phyloP scores from a whole-genome alignment of 2,329 filamentous ascomycete genomes.

The Lachnellula arida region DNA sequence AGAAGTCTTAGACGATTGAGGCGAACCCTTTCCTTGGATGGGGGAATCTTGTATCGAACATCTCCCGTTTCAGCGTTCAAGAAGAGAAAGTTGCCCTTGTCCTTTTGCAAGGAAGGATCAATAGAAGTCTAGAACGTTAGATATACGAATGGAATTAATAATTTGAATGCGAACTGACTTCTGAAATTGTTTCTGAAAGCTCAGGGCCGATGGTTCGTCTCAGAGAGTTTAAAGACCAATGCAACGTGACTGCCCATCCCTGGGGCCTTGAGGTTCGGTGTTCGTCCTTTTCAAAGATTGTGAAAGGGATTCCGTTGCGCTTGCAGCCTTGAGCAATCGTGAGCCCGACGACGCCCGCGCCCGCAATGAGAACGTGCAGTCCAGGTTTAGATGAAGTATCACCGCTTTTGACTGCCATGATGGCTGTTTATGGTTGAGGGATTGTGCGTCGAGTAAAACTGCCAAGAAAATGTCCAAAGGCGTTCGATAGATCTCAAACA shows the following conservation, averaged over 20 bases:
- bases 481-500: no score
- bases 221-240: constrained; percentile 47
- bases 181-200: constrained; percentile 16
- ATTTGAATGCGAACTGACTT: constrained; percentile 10
- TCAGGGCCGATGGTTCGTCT: constrained; percentile 23
- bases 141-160: no score
- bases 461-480: no score
- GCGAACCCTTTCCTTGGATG: constrained; percentile 33
- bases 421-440: no score
- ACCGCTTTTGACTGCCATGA: no score
- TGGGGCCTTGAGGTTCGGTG: constrained; percentile 32
- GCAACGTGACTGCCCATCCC: constrained; percentile 57
- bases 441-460: no score
- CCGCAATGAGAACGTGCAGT: constrained; percentile 25
- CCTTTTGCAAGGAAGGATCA: constrained; percentile 35
- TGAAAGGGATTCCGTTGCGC: constrained; percentile 34
- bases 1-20: constrained; percentile 32
- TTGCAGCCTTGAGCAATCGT: constrained; percentile 29
- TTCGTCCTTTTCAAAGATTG: constrained; percentile 38
- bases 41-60: constrained; percentile 37
- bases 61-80: constrained; percentile 37
- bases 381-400: no score
- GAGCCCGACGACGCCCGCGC: constrained; percentile 32
- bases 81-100: constrained; percentile 38
- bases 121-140: constrained; percentile 18